Conservation (phyloP, 2,329 filamentous ascomycete species). For the Aureobasidium melanogenum region DNA sequence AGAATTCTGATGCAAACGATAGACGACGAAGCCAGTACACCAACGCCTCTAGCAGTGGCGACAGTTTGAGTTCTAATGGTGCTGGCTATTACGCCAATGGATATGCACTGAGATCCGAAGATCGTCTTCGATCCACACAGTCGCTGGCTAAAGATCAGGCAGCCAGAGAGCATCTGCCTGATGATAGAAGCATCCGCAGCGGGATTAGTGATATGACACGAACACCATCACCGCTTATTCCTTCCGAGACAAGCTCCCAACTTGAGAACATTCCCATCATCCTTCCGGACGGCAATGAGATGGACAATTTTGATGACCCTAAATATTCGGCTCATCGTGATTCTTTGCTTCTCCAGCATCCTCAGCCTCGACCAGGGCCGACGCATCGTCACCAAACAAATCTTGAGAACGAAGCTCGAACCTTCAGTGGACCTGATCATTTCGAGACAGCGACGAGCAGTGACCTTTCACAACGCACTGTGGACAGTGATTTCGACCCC, state of each 20-base stretch:
- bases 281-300: background rate
- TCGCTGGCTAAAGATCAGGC: conserved; percentile 21
- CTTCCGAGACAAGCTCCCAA: conserved; percentile 38
- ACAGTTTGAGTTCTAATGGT: conserved; percentile 3
- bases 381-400: conserved; percentile 66
- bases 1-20: conserved; percentile 60
- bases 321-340: conserved; percentile 78
- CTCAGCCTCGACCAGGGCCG: conserved; percentile 65
- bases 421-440: conserved; percentile 43
- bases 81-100: conserved; percentile 38
- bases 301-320: conserved; percentile 30
- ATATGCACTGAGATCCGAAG: conserved; percentile 51
- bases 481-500: conserved; percentile 31
- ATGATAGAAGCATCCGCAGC: conserved; percentile 26
- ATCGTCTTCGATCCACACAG: conserved; percentile 38
- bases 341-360: conserved; percentile 70
- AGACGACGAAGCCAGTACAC: conserved; percentile 51
- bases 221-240: conserved; percentile 45
- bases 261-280: conserved; percentile 4
- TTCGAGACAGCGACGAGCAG: conserved; percentile 22
- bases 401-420: conserved; percentile 63
- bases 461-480: conserved; percentile 27
- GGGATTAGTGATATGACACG: conserved; percentile 23
- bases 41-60: conserved; percentile 50
- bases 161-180: conserved; percentile 15